Percentiles rank a stretch among this genome's conserved stretches.
These are phyloP conservation scores for Actinomucor elegans DNA, from an alignment of 371 early-diverging fungal genomes.

Conservation along the genomic window DNA sequence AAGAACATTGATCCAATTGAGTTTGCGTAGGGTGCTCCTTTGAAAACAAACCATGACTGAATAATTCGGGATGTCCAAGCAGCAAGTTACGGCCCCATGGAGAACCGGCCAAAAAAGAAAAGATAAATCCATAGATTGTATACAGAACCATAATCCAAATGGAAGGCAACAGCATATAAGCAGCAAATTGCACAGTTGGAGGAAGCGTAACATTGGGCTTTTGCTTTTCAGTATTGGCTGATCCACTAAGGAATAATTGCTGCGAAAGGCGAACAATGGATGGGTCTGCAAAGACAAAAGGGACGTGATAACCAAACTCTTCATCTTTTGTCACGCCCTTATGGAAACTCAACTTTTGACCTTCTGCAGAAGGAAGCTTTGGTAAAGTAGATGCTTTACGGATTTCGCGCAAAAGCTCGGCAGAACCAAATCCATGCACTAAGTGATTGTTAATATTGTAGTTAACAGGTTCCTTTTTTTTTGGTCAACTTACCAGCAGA, in stretches of 20 bases:
- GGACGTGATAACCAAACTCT: slow-evolving; percentile 57
- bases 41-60: slow-evolving; percentile 54
- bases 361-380: slow-evolving; percentile 41
- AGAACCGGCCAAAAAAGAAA: slow-evolving; percentile 49
- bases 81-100: slow-evolving; percentile 61
- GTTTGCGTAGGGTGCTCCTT: slow-evolving; percentile 58
- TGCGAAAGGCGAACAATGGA: slow-evolving; percentile 61
- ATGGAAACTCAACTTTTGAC: slow-evolving; percentile 43
- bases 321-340: slow-evolving; percentile 43
- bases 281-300: slow-evolving; percentile 63
- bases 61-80: slow-evolving; percentile 57
- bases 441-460: background rate
- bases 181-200: slow-evolving; percentile 62
- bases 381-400: slow-evolving; percentile 52
- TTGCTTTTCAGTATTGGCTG: slow-evolving; percentile 24
- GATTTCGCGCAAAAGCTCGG: slow-evolving; percentile 52
- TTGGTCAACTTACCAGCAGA: slow-evolving; percentile 44
- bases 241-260: slow-evolving; percentile 42
- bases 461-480: background rate
- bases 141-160: slow-evolving; percentile 43
- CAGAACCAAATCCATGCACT: slow-evolving; percentile 60
- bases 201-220: slow-evolving; percentile 24
- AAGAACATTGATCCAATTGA: slow-evolving; percentile 57
- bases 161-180: slow-evolving; percentile 56
- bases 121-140: slow-evolving; percentile 39